Base-by-base conservation (phyloP, 2,329 filamentous ascomycete species). In the Xylaria sp. region DNA sequence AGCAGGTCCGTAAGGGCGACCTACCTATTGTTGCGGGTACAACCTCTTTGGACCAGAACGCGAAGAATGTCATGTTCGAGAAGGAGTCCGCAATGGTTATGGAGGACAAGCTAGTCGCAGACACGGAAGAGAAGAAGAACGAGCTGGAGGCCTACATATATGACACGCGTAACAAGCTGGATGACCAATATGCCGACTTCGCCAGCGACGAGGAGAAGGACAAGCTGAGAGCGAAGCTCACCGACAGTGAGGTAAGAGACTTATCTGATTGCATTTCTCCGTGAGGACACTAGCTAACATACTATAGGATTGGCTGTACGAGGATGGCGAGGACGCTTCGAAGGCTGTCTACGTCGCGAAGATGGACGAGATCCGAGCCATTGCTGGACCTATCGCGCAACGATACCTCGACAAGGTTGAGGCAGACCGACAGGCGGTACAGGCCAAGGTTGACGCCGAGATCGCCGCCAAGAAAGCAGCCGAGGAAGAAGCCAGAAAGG, bases 81-180 rank as follows among this genome's bases (percentile, higher is more conserved):
- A 87, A 88, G 74, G 94, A 99, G 78, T 83, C 87, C 63, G 73
- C 86, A 66, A 97, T 99, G 94, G 86, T 92, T 66, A 93, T 96
- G 86, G 92, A 97, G 76, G 94, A 99, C 79, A 99, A 97, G 84
- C 88, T 97, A 54, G 92, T 99, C 52, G 91, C 90, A 66, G 94
- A 97, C 74, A 99, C 94, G 37, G 94, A 97, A 73, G 92, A 97
- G 81, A 96, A 96, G 86, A 99, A 97, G 91, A 99, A 99, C 80
- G 93, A 97, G 78, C 90, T 99, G 49, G 94, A 99, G 82, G 87
- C 91, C 20, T 96, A 89, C 78, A 97, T 97, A 77, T 99, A 99
- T 78, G 92, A 97, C 69, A 84, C 96, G 71, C 90, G 93, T 66
- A 91, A 91, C 77, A 97, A 97, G 86, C 85, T 97, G 48, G 91